Evolutionary conservation across 352 stramenopile genomes (phyloP).

Genomic region (Peronospora belbahrii): DNA sequence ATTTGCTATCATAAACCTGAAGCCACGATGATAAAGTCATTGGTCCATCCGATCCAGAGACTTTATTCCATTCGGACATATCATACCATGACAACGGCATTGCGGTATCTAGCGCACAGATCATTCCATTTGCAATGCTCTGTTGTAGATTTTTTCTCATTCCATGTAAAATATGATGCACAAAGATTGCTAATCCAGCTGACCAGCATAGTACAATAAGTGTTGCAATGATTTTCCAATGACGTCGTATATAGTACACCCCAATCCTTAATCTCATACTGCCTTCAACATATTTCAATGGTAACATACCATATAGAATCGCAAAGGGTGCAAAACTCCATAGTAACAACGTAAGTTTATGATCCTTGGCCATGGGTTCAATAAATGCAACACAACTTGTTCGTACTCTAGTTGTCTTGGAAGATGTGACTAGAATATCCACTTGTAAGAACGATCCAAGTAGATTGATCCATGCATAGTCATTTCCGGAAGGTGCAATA

Average conservation of each 20-base stretch:
- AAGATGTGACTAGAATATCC: background rate
- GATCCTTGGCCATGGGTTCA: conserved; percentile 17
- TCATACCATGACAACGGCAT: conserved; percentile 44
- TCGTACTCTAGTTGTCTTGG: conserved; percentile 6
- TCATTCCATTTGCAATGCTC: conserved; percentile 30
- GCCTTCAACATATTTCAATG: conserved; percentile 60
- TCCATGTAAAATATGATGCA: conserved; percentile 43
- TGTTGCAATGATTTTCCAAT: conserved; percentile 66
- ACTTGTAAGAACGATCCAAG: conserved; percentile 15
- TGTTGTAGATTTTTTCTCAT: conserved; percentile 36
- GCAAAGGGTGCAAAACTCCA: conserved; percentile 62
- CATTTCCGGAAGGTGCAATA: conserved; percentile 21
- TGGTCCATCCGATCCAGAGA: conserved; percentile 22
- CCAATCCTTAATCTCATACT: conserved; percentile 59
- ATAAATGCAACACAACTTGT: conserved; percentile 29
- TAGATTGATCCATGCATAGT: conserved; percentile 24
- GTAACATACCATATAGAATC: conserved; percentile 47
- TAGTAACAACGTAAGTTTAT: conserved; percentile 31
- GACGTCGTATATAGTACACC: conserved; percentile 65
- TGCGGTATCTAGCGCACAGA: conserved; percentile 34
- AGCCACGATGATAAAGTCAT: conserved; percentile 60
- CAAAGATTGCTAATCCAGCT: conserved; percentile 52
- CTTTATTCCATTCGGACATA: conserved; percentile 27
- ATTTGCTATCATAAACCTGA: conserved; percentile 55
- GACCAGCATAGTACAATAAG: conserved; percentile 65